These are phyloP conservation scores for Ustilago nuda DNA, from an alignment of 1,284 basidiomycete species.

Conservation along the genomic window DNA sequence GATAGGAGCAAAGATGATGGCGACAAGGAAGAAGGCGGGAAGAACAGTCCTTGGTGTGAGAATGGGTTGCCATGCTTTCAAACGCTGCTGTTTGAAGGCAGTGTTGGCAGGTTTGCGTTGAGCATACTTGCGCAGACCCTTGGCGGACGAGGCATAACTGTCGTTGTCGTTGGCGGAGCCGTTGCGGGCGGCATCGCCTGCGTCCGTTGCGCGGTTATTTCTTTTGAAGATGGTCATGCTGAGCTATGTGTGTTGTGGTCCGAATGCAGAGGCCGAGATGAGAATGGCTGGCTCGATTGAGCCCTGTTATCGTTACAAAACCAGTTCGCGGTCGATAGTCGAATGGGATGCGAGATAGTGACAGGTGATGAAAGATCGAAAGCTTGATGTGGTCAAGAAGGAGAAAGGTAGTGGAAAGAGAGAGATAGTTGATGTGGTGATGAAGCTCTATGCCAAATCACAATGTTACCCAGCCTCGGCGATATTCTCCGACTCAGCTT, in stretches of 20 bases:
- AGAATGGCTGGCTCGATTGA: neutral
- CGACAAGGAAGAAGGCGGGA: slow-evolving; percentile 94
- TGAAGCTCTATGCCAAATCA: neutral
- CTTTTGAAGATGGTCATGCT: slow-evolving; percentile 55
- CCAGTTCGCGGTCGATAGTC: neutral
- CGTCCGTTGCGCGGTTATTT: slow-evolving; percentile 48
- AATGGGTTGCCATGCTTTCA: slow-evolving; percentile 99
- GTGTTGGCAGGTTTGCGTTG: slow-evolving; percentile 75
- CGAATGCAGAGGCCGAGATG: neutral
- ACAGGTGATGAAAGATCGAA: neutral
- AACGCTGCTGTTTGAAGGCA: slow-evolving; percentile 98
- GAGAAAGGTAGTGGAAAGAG: neutral
- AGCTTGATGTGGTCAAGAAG: neutral
- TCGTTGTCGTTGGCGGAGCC: slow-evolving; percentile 41
- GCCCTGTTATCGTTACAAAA: neutral
- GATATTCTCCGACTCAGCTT: slow-evolving; percentile 16
- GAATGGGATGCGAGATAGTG: neutral
- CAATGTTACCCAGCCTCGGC: slow-evolving; percentile 6
- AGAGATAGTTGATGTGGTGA: neutral
- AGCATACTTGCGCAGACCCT: slow-evolving; percentile 60
- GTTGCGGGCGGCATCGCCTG: slow-evolving; percentile 32
- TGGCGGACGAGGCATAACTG: slow-evolving; percentile 44
- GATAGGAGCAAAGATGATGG: slow-evolving; percentile 93
- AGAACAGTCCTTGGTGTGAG: slow-evolving; percentile 96
- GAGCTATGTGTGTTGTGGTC: neutral